phyloP scores from a whole-genome alignment of 768 basidiomycete species.

The Coprinopsis cinerea region DNA sequence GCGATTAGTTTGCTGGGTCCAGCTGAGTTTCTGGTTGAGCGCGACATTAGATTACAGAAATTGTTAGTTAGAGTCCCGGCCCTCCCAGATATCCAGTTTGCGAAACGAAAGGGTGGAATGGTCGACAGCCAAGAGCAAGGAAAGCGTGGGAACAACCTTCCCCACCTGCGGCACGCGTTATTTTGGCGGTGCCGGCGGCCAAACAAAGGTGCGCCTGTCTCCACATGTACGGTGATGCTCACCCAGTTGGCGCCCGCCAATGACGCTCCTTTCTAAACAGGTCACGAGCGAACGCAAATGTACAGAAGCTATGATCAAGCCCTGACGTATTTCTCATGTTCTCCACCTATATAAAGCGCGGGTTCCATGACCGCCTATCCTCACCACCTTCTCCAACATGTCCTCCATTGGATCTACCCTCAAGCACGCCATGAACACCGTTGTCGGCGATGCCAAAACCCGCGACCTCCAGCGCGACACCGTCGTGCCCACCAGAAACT shows the following conservation, averaged over 20 bases:
- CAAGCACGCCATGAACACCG: constrained; percentile 20
- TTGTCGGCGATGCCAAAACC: constrained; percentile 27
- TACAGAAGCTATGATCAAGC: no score
- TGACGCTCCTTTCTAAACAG: no score
- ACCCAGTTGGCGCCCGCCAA: background rate
- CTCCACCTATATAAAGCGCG: no score
- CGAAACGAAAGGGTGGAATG: no score
- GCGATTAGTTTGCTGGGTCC: background rate
- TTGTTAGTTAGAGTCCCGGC: no score
- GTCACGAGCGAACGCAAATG: no score
- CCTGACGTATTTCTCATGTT: no score
- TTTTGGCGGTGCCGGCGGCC: background rate
- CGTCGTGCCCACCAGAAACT: constrained; percentile 22
- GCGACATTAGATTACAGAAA: no score
- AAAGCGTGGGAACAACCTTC: background rate
- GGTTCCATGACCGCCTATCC: background rate
- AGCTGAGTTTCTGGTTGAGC: no score
- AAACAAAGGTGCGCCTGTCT: no score
- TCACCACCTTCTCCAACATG: constrained; percentile 13
- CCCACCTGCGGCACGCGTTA: background rate
- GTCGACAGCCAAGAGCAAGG: no score
- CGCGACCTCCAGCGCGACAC: constrained; percentile 28
- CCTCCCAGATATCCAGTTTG: no score
- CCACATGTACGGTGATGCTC: background rate
- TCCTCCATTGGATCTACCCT: constrained; percentile 17